Conservation (phyloP, 1,139 yeast species). For the Suhomyces choctaworum region DNA sequence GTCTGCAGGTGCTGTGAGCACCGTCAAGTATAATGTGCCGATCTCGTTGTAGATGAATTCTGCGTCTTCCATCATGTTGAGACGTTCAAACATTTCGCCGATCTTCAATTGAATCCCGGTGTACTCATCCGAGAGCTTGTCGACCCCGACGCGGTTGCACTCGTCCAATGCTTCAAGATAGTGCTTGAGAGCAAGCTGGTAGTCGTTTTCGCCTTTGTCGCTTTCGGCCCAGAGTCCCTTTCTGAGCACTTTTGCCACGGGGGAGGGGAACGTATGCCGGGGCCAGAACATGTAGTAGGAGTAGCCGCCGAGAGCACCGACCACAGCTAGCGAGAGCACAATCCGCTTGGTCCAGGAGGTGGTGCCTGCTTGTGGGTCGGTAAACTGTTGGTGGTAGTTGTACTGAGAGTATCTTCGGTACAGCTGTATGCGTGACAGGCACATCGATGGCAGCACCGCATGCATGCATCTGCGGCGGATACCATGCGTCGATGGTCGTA, state of each 20-base stretch:
- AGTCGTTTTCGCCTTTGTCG: slow-evolving; percentile 62
- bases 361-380: slow-evolving; percentile 12
- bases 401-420: slow-evolving; percentile 17
- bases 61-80: slow-evolving; percentile 63
- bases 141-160: slow-evolving; percentile 46
- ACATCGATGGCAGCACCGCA: no score
- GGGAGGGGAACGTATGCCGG: slow-evolving; percentile 49
- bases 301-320: slow-evolving; percentile 33
- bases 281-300: slow-evolving; percentile 64
- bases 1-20: slow-evolving; percentile 40
- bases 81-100: slow-evolving; percentile 80
- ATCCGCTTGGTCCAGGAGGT: slow-evolving; percentile 23
- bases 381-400: slow-evolving; percentile 20
- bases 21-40: slow-evolving; percentile 61
- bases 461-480: no score
- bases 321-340: slow-evolving; percentile 26
- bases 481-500: no score
- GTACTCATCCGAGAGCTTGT: slow-evolving; percentile 62
- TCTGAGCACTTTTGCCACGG: slow-evolving; percentile 69
- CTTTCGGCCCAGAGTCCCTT: slow-evolving; percentile 85
- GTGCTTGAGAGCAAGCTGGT: slow-evolving; percentile 62
- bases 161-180: slow-evolving; percentile 54
- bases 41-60: slow-evolving; percentile 65
- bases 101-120: slow-evolving; percentile 86
- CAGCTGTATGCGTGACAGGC: no score